Base-by-base conservation (phyloP, 176 grass and related monocot species). In the Pontederia crassipes region DNA sequence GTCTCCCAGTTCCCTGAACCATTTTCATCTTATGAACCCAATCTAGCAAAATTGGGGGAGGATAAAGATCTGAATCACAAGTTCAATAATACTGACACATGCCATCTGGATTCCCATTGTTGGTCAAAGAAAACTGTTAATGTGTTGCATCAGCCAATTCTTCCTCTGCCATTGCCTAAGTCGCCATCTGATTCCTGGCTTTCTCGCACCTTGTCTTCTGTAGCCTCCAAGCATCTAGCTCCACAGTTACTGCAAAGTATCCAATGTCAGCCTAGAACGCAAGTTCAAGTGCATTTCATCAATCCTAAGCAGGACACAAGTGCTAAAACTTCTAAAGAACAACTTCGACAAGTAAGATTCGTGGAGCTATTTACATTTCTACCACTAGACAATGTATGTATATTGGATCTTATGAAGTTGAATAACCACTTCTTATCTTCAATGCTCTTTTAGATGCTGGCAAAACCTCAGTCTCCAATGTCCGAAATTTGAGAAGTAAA, bases 111-210 rank as follows among this genome's bases (percentile, higher is more conserved):
- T 75, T 74, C 68, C 8, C 71, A 52, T 15, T 35, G 9, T 56
- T n/a, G 45, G 49, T 24, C 54, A 40, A 80, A 73, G 66, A 86
- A 65, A 29, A 67, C 75, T 53, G 51, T 4, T 72, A 67, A 67
- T 50, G 57, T 49, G 47, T 59, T 78, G 64, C 77, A 7, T 3
- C 32, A 75, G 50, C 75, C 77, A 57, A 60, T 82, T 46, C 72
- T 85, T 24, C 81, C 92, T 0, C 79, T 85, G 49, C 84, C 75
- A 56, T 76, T 83, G 52, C 93, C 94, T 17, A 98, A 79, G 79
- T 89, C 94, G 72, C 94, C 94, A 76, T 92, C 87, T 51, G 93
- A 98, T 48, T 98, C 94, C 7, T 98, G 94, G 94, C 87, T 98
- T 59, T 92, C 88, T 85, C 84, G 84, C 20, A 89, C 80, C 67